Base-by-base conservation (phyloP, 164 flowering plant species). In the Umbellularia californica region DNA sequence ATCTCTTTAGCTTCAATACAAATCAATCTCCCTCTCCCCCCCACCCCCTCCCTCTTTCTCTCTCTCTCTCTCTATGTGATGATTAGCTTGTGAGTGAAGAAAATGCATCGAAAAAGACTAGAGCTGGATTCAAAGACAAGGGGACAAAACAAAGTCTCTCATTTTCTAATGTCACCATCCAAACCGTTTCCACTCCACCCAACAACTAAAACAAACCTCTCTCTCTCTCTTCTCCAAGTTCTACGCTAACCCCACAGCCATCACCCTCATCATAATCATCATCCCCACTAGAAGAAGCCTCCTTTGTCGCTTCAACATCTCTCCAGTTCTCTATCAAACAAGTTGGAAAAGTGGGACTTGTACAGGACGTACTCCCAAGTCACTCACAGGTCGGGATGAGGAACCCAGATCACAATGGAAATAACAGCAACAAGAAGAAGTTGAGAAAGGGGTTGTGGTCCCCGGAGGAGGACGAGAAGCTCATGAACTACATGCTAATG, bases 401-500 rank as follows among this genome's bases (percentile, higher is more conserved):
- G 78, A 88, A 79, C 82, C 85, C 85, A n/a, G 84, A 87, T 69
- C 73, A 67, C 23, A 70, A 72, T 65, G 60, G 7, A 2, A 1
- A 41, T 17, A 60, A 55, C 33, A 3, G 33, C 33, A 30, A 30
- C 60, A 55, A 15, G 15, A 55, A 15, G 15, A 55, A 88, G 84
- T 81, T 88, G 2, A 80, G 88, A 70, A 90, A 88, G 72, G 94
- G 94, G 0, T 75, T 90, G 68, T 90, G 94, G 94, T 90, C 94
- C 2, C 92, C 94, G 0, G 94, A 90, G 73, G 92, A 88, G 71
- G 94, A 90, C 65, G 94, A 90, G 71, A 88, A 88, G 83, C 86
- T 90, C 2, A 83, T 88, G 81, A 85, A 74, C 65, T 90, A 90
- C 80, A 90, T 88, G 94, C 30, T 86, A 52, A 83, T 74, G 24